These are phyloP conservation scores for Debaryomyces castellii DNA, from an alignment of 805 yeast genomes.

Conservation along the genomic window DNA sequence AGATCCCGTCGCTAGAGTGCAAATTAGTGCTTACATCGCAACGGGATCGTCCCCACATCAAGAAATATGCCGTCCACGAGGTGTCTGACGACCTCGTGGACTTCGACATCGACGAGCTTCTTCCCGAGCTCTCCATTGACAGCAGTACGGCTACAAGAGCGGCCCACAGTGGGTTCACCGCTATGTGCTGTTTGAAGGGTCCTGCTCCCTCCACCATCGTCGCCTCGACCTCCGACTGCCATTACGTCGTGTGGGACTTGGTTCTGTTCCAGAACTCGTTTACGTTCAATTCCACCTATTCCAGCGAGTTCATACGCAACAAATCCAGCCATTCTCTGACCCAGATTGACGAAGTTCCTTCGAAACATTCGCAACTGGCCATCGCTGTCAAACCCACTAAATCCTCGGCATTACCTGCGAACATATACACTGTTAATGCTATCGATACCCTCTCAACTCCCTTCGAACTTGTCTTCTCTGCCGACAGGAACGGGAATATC, in stretches of 20 bases:
- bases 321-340: not conserved
- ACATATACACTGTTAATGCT: constrained; percentile 52
- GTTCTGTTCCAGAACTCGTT: constrained; percentile 14
- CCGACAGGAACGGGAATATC: constrained; percentile 65
- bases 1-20: constrained; percentile 63
- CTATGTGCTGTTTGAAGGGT: not conserved
- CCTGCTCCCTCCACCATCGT: constrained; percentile 11
- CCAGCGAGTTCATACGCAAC: not conserved
- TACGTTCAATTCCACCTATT: constrained; percentile 4
- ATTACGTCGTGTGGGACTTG: constrained; percentile 29
- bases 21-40: constrained; percentile 29
- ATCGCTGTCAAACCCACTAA: not conserved
- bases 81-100: constrained; percentile 11
- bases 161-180: not conserved
- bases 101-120: constrained; percentile 14
- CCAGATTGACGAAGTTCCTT: not conserved
- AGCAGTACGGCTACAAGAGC: not conserved
- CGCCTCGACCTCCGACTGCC: constrained; percentile 25
- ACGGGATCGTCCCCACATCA: constrained; percentile 17
- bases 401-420: constrained; percentile 29
- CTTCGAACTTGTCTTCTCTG: constrained; percentile 60
- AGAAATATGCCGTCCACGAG: constrained; percentile 23
- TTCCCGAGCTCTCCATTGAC: not conserved
- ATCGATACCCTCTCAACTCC: constrained; percentile 49
- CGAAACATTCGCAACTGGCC: not conserved